These are phyloP conservation scores for Blumeria graminis DNA, from an alignment of 2,329 filamentous ascomycete species.

Conservation along the genomic window DNA sequence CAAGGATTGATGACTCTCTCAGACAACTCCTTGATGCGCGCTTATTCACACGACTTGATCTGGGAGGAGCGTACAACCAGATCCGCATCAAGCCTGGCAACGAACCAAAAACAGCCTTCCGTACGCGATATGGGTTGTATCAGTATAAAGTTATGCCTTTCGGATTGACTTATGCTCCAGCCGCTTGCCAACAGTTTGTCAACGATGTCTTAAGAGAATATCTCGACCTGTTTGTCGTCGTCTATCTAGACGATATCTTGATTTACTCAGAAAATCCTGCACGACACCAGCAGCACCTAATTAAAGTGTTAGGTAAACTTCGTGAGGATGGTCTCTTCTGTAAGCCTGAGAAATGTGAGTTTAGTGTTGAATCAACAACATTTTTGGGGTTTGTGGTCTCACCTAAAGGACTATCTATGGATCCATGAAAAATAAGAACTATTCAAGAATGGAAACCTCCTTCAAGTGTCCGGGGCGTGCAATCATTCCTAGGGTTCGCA, in stretches of 20 bases:
- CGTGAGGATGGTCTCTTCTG: not conserved
- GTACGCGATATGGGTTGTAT: not conserved
- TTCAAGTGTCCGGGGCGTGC: not conserved
- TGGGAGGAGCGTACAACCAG: not conserved
- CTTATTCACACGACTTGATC: not conserved
- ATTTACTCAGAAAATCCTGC: not conserved
- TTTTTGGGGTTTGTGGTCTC: conserved; percentile 1
- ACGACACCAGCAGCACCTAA: not conserved
- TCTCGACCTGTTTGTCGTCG: conserved; percentile 1
- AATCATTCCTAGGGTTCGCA: not conserved
- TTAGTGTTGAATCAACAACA: not conserved
- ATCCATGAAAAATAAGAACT: not conserved
- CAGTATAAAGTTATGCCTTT: conserved; percentile 3
- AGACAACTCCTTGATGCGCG: not conserved
- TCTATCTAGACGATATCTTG: not conserved
- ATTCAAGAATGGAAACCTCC: not conserved
- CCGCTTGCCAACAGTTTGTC: conserved; percentile 1
- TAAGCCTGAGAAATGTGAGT: not conserved
- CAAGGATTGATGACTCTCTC: not conserved
- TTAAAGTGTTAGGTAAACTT: not conserved
- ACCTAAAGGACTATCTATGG: not conserved
- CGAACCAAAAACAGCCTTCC: conserved; percentile 1
- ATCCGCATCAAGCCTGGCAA: not conserved
- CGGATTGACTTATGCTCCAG: conserved; percentile 1
- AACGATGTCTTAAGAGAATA: conserved; percentile 1